A percentile compares a stretch with the other conserved stretches of the same genome.
These are phyloP conservation scores for Phytophthora hibernalis DNA, from an alignment of 352 stramenopile species.

Conservation along the genomic window DNA sequence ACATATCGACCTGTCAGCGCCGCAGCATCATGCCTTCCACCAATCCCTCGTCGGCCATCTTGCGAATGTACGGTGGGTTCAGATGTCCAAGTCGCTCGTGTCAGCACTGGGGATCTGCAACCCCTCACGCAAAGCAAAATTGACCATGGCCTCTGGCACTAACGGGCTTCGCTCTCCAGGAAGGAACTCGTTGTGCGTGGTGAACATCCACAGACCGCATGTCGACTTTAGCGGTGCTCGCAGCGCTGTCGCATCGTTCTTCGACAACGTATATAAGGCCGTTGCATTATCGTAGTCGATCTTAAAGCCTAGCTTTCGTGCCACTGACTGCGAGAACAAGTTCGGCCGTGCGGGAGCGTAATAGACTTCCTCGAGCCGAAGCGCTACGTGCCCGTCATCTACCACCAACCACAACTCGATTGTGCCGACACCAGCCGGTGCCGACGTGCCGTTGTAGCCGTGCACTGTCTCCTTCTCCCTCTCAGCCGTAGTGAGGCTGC, in stretches of 20 bases:
- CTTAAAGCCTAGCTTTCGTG: background rate
- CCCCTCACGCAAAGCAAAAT: background rate
- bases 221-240: background rate
- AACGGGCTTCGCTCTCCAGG: background rate
- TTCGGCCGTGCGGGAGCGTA: background rate
- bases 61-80: too few relatives aligned
- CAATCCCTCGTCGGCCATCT: background rate
- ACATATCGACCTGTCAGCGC: background rate
- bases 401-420: constrained; percentile 11
- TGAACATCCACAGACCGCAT: constrained; percentile 11
- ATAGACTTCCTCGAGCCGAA: background rate
- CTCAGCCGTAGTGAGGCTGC: background rate
- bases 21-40: constrained; percentile 7
- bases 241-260: background rate
- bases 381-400: background rate
- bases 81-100: constrained; percentile 13
- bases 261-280: background rate
- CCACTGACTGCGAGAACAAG: background rate
- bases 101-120: constrained; percentile 8
- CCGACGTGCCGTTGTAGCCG: background rate
- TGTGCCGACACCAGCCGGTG: background rate
- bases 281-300: background rate
- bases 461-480: constrained; percentile 2
- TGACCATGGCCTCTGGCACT: background rate
- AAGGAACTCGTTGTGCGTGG: constrained; percentile 4